phyloP scores from a whole-genome alignment of 1,284 basidiomycete species.

The Tetrapyrgos nigripes region DNA sequence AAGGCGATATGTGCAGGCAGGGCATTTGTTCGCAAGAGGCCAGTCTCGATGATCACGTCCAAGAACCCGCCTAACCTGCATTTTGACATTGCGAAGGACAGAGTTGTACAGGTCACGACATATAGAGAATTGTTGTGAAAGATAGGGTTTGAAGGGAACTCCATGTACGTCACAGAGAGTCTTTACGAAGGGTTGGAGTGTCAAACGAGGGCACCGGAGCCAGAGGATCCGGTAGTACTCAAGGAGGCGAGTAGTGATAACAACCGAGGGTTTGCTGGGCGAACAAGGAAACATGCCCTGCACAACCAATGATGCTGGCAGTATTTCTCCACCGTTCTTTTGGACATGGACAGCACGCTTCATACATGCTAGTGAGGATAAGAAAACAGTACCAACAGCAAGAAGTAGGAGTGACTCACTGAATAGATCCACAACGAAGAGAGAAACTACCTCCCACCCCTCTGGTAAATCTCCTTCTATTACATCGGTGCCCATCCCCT shows the following conservation, averaged over 20 bases:
- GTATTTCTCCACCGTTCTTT: too few species aligned
- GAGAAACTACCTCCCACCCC: too few species aligned
- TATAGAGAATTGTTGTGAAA: conserved; percentile 29
- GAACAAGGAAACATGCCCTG: conserved; percentile 8
- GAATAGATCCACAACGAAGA: too few species aligned
- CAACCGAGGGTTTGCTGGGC: background rate
- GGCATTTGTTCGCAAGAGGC: conserved; percentile 34
- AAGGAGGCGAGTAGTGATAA: conserved; percentile 3
- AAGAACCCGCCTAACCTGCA: conserved; percentile 24
- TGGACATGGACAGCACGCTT: too few species aligned
- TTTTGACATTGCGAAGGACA: conserved; percentile 21
- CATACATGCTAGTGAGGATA: too few species aligned
- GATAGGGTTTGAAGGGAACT: conserved; percentile 15
- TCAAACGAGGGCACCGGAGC: conserved; percentile 7
- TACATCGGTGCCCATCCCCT: too few species aligned
- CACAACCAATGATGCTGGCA: background rate
- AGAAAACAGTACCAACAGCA: too few species aligned
- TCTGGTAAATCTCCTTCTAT: too few species aligned
- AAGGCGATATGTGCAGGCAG: conserved; percentile 33
- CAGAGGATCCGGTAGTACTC: conserved; percentile 8
- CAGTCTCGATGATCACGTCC: conserved; percentile 28
- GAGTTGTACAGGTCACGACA: conserved; percentile 38
- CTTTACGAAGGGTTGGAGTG: conserved; percentile 19
- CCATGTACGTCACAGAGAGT: conserved; percentile 7
- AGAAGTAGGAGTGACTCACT: too few species aligned